Base-by-base conservation (phyloP, 2,329 filamentous ascomycete genomes). In the Tolypocladium amazonense region DNA sequence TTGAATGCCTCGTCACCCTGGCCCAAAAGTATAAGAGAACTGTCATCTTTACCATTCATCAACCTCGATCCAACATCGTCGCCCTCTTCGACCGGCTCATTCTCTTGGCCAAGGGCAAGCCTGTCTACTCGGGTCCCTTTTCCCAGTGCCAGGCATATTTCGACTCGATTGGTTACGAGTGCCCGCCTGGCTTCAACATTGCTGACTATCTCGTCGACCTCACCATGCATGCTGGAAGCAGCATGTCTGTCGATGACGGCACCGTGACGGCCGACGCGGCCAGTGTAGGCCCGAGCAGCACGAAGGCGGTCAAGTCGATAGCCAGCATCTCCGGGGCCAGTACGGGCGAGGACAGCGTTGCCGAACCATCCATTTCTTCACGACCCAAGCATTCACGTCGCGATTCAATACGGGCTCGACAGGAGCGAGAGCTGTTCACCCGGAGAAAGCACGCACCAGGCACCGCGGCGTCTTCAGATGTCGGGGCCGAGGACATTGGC, bases 11-110 rank as follows among this genome's bases (percentile, higher is more conserved):
- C 12, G 93, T 97, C 45, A 96, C 89, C 1, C 77, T 99, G 53
- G 94, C 95, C 57, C 97, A 96, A 78, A 94, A 87, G 50, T 99
- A 97, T 77, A 95, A 97, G 76, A 85, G 95, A 62, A 99, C 95
- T 0, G 92, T 99, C 59, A 89, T 99, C 63, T 97, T 99, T 76
- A 99, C 94, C 18, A 99, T 99, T 64, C 94, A 99, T 72, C 94
- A 99, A 69, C 94, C 94, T 43, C 86, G 95, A 65, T 99, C 94
- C 14, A 99, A 99, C 73, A 99, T 99, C 69, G 94, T 97, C 27
- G 94, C 94, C 12, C 82, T 99, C 3, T 99, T 99, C 70, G 94
- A 99, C 71, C 87, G 93, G 59, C 81, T 99, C n/a, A 82, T 99
- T 58, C 84, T 99, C 18, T 80, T 99, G 52, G 94, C 94, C 2